Conservation (phyloP, 768 basidiomycete species). For the Termitomyces sp. region DNA sequence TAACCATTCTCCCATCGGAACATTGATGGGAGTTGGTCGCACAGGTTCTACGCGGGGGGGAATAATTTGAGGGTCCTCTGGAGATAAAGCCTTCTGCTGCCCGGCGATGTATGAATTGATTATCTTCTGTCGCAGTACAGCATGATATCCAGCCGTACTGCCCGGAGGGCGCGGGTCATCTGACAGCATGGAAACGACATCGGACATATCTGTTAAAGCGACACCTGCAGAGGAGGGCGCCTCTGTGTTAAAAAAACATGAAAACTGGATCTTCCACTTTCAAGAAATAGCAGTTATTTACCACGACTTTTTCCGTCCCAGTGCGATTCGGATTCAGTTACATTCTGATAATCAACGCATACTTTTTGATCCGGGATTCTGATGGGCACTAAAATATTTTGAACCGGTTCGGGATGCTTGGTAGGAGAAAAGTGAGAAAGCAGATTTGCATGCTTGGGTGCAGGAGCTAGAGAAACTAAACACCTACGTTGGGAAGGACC, state of each 20-base stretch:
- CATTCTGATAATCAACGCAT: conserved; percentile 18
- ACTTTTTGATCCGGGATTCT: conserved; percentile 18
- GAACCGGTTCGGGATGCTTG: conserved; percentile 38
- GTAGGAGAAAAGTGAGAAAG: conserved; percentile 21
- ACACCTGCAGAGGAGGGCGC: conserved; percentile 30
- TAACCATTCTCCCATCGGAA: neutral
- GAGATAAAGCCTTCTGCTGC: neutral
- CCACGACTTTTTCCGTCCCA: conserved; percentile 38
- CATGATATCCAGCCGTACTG: neutral
- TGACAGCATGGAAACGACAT: conserved; percentile 3
- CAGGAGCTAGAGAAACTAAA: conserved; percentile 1
- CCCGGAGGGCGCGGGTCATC: conserved; percentile 1
- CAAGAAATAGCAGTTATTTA: conserved; percentile 11
- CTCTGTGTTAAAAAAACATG: conserved; percentile 18
- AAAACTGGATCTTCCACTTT: neutral
- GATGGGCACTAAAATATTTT: conserved; percentile 19
- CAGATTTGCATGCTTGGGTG: neutral
- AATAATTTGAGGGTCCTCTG: neutral
- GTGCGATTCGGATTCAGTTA: conserved; percentile 34
- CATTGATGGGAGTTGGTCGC: neutral
- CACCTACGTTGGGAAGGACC: conserved; percentile 34
- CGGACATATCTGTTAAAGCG: conserved; percentile 4
- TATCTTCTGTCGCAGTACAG: neutral
- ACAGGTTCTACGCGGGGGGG: neutral
- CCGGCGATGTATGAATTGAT: neutral